These are phyloP conservation scores for Geotrichum citri-aurantii DNA, from an alignment of 1,139 yeast genomes.

Conservation along the genomic window DNA sequence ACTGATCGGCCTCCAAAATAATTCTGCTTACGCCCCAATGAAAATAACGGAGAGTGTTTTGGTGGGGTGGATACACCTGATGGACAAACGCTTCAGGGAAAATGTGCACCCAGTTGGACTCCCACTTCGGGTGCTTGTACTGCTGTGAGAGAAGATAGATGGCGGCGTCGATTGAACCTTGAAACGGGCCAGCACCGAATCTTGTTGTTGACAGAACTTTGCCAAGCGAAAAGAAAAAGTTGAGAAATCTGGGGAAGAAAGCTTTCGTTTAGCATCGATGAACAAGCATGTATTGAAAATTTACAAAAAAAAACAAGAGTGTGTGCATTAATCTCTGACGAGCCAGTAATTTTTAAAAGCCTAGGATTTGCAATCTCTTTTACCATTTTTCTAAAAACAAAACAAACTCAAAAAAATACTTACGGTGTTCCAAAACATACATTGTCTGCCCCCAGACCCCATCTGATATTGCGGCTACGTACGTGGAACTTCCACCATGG, in stretches of 20 bases:
- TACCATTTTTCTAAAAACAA: background rate
- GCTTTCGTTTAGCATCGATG: background rate
- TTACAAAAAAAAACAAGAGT: background rate
- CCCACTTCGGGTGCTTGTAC: constrained; percentile 19
- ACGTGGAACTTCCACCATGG: constrained; percentile 53
- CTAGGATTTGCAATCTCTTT: background rate
- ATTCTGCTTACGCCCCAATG: constrained; percentile 92
- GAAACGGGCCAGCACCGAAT: constrained; percentile 91
- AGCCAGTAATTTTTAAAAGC: background rate
- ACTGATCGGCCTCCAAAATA: constrained; percentile 70
- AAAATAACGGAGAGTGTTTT: constrained; percentile 85
- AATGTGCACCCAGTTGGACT: constrained; percentile 85
- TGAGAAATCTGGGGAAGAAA: background rate
- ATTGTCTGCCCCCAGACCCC: constrained; percentile 94
- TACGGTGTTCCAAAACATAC: constrained; percentile 63
- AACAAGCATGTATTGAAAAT: background rate
- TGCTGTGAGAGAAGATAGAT: constrained; percentile 62
- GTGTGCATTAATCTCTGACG: background rate
- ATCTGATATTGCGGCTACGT: constrained; percentile 65
- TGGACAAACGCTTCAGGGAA: constrained; percentile 95
- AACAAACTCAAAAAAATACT: constrained; percentile 25
- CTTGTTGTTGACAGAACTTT: constrained; percentile 79
- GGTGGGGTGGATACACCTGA: constrained; percentile 72
- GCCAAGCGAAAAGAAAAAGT: constrained; percentile 70
- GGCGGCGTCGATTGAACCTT: constrained; percentile 86